Base-by-base conservation (phyloP, 805 yeast genomes). In the Kazachstania martiniae region DNA sequence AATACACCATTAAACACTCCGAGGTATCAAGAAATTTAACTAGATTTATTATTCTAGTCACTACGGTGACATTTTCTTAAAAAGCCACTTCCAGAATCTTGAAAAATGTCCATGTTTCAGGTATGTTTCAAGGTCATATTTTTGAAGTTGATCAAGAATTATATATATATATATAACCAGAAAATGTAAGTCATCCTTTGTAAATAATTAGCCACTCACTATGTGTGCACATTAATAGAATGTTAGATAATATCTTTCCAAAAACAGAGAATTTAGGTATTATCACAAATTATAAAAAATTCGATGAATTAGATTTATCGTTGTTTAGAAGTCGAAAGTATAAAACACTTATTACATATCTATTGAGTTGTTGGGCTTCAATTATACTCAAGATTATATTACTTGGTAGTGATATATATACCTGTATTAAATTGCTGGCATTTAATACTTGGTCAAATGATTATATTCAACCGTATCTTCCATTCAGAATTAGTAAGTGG, bases 401-500 rank as follows among this genome's bases (percentile, higher is more conserved):
- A 35, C 68, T 72, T 30, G 80, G 65, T 1, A 68, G 81, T 2
- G 95, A 85, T 60, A 64, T 84, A 16, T 85, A 82, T 59, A 83
- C 94, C 0, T 74, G 89, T 53, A 58, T 85, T 35, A 74, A 71
- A 43, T 67, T 85, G 26, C 61, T 84, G 43, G 91, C 80, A 1
- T 75, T 77, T 52, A 70, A 79, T 47, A 63, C 70, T 28, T 79
- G 89, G 89, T 66, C 77, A 3, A 64, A 73, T 4, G 56, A 63
- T 27, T 66, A 69, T 32, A 55, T 66, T 19, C 47, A 61, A 33
- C 76, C 77, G 4, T 61, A 51, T 39, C 51, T 72, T 3, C 61
- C 75, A 1, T 65, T 69, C 38, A 68, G 46, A 49, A 72, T 67
- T 35, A 68, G 64, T 37, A 72, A 61, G 48, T 80, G 89, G 89